Conservation (phyloP, 345 rosid genomes). For the Jatropha curcas region DNA sequence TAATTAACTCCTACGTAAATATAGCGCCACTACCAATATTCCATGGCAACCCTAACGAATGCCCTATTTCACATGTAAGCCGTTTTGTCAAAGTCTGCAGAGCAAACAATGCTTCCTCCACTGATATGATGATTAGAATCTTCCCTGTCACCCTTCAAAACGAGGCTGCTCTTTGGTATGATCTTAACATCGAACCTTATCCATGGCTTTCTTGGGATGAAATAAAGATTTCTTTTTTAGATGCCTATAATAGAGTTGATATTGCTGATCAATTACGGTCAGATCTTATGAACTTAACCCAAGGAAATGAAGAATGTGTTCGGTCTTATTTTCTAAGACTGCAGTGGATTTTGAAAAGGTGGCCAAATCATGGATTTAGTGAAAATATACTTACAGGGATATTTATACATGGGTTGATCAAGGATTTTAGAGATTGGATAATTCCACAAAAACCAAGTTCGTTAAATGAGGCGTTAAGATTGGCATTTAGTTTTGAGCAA, state of each 20-base stretch:
- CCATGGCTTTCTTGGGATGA: slow-evolving; percentile 36
- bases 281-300: slow-evolving; percentile 30
- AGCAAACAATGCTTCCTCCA: slow-evolving; percentile 35
- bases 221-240: slow-evolving; percentile 32
- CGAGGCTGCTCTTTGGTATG: slow-evolving; percentile 47
- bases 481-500: slow-evolving; percentile 38
- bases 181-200: slow-evolving; percentile 42
- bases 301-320: slow-evolving; percentile 29
- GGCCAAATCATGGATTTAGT: slow-evolving; percentile 33
- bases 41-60: slow-evolving; percentile 28
- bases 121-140: slow-evolving; percentile 31
- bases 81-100: slow-evolving; percentile 42
- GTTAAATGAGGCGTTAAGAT: slow-evolving; percentile 30
- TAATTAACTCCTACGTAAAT: slow-evolving; percentile 24
- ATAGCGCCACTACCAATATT: slow-evolving; percentile 41
- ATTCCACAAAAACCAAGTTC: slow-evolving; percentile 30
- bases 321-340: slow-evolving; percentile 42
- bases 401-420: slow-evolving; percentile 34
- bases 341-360: slow-evolving; percentile 35
- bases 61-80: slow-evolving; percentile 36
- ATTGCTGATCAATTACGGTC: slow-evolving; percentile 22
- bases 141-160: slow-evolving; percentile 42
- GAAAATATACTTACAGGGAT: slow-evolving; percentile 30
- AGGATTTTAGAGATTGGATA: slow-evolving; percentile 33
- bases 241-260: slow-evolving; percentile 30